Conservation (phyloP, 768 basidiomycete species). For the Collybiopsis luxurians region DNA sequence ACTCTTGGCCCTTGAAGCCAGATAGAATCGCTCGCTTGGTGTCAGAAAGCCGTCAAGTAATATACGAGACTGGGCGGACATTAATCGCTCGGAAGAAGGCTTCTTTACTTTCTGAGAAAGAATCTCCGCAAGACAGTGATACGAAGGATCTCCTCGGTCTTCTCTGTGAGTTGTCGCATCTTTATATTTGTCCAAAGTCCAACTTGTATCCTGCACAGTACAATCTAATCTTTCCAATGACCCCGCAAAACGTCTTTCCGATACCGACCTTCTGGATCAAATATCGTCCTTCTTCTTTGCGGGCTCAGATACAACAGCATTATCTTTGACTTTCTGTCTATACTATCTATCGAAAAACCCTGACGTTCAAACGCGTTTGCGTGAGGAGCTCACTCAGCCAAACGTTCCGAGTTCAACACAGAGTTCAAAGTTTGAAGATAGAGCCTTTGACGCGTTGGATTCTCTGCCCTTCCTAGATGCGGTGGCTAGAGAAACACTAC, state of each 20-base stretch:
- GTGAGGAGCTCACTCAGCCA: conserved; percentile 40
- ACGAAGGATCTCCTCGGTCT: conserved; percentile 50
- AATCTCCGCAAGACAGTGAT: conserved; percentile 23
- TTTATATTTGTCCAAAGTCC: neutral
- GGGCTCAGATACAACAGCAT: conserved; percentile 59
- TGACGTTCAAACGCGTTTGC: conserved; percentile 51
- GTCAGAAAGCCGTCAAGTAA: conserved; percentile 34
- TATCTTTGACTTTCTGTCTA: conserved; percentile 57
- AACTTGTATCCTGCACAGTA: conserved; percentile 34
- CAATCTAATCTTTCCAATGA: conserved; percentile 53
- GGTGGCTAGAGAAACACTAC: conserved; percentile 55
- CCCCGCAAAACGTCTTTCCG: conserved; percentile 46
- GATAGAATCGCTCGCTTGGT: conserved; percentile 36
- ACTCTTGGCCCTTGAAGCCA: conserved; percentile 29
- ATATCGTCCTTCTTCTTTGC: conserved; percentile 65
- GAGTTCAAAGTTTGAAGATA: conserved; percentile 5
- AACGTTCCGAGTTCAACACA: conserved; percentile 9
- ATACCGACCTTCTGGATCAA: conserved; percentile 60
- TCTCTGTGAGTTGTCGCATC: conserved; percentile 35
- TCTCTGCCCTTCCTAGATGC: conserved; percentile 51
- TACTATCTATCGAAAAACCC: conserved; percentile 54
- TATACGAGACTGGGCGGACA: conserved; percentile 37
- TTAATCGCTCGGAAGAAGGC: conserved; percentile 42
- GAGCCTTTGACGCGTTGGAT: conserved; percentile 29
- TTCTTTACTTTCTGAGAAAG: conserved; percentile 31